Percentiles rank a stretch among this genome's conserved stretches.
Conservation (phyloP, 2,329 filamentous ascomycete genomes). For the Coleophoma eucalyptorum region DNA sequence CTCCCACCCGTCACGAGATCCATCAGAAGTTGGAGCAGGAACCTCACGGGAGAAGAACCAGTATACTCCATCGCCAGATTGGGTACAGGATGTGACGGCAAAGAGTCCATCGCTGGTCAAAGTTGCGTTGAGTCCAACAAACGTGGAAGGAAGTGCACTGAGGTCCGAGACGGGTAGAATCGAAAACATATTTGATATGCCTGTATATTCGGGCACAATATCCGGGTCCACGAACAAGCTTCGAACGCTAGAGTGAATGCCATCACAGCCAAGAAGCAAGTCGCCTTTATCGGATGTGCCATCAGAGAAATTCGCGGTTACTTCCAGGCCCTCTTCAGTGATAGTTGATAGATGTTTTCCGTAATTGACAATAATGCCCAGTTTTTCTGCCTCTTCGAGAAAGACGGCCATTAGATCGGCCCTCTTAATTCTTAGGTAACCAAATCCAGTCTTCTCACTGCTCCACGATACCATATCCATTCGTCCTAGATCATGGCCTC, state of each 20-base stretch:
- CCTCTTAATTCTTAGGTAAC: constrained; percentile 26
- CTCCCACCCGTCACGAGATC: constrained; percentile 29
- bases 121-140: constrained; percentile 23
- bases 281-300: constrained; percentile 22
- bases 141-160: not conserved
- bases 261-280: constrained; percentile 34
- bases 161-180: constrained; percentile 16
- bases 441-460: constrained; percentile 22
- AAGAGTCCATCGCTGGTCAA: constrained; percentile 27
- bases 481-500: constrained; percentile 13
- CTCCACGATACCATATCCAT: constrained; percentile 11
- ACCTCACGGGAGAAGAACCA: constrained; percentile 29
- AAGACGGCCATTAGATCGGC: constrained; percentile 25
- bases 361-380: constrained; percentile 22
- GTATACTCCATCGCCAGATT: constrained; percentile 20
- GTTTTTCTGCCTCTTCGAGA: constrained; percentile 15
- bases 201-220: constrained; percentile 28
- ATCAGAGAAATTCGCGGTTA: constrained; percentile 25
- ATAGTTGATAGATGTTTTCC: constrained; percentile 18
- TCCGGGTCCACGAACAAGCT: constrained; percentile 25
- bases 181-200: constrained; percentile 21
- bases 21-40: constrained; percentile 17
- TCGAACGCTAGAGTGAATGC: constrained; percentile 33
- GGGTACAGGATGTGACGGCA: constrained; percentile 20
- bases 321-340: constrained; percentile 15